Base-by-base conservation (phyloP, 164 flowering plant species). In the Buxus sempervirens region DNA sequence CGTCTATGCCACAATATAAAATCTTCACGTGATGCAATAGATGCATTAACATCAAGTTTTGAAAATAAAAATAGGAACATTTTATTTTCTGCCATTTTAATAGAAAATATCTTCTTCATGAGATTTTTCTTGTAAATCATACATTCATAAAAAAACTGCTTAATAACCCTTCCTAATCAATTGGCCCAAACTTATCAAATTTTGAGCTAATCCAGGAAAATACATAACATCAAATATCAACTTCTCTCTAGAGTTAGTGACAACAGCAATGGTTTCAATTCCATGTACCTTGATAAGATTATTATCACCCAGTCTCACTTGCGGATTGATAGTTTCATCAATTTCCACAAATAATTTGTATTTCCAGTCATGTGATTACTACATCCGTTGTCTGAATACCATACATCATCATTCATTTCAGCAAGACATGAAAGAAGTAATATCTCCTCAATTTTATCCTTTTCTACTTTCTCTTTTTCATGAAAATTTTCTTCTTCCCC, bases 1-100 rank as follows among this genome's bases (percentile, higher is more conserved):
- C 68, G 18, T 22, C 19, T 55, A 41, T 73, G 69, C 68, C 64
- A 73, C 9, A 68, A 13, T n/a, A n/a, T n/a, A n/a, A 58, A 22
- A n/a, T n/a, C n/a, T n/a, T n/a, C n/a, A n/a, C n/a, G n/a, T n/a
- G n/a, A n/a, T n/a, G n/a, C n/a, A n/a, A n/a, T n/a, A n/a, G n/a
- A n/a, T n/a, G n/a, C n/a, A n/a, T n/a, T n/a, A n/a, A n/a, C n/a
- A n/a, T n/a, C n/a, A n/a, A n/a, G n/a, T n/a, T 20, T 15, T 2
- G 16, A 25, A 65, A 71, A 16, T 13, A 8, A 21, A 14, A 62
- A 10, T 25, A 64, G 69, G 58, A 64, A 71, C 38, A 58, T 18
- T 14, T 64, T 27, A 28, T 64, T 64, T 58, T 27, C 56, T 16
- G 28, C 19, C 69, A 71, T 71, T 58, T 21, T 58, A 15, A 71